These are phyloP conservation scores for Apiotrichum gamsii DNA, from an alignment of 1,284 basidiomycete genomes.

Conservation along the genomic window DNA sequence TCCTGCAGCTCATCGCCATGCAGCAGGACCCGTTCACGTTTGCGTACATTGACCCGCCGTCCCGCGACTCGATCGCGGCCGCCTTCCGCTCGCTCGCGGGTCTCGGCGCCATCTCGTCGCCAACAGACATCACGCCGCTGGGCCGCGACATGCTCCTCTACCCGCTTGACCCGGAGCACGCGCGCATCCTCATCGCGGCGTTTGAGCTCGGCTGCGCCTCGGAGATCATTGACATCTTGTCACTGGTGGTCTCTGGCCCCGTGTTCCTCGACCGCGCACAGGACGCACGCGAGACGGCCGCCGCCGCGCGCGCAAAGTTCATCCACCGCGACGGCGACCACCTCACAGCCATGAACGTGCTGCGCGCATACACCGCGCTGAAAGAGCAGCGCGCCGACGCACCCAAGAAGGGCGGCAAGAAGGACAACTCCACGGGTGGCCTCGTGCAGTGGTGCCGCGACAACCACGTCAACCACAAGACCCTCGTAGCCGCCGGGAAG, in stretches of 20 bases:
- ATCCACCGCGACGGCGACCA: constrained; percentile 82
- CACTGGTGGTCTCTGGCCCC: constrained; percentile 59
- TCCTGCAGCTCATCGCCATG: constrained; percentile 76
- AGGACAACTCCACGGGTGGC: constrained; percentile 34
- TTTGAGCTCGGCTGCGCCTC: constrained; percentile 61
- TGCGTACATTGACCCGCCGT: constrained; percentile 78
- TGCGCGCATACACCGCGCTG: constrained; percentile 61
- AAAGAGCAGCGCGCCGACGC: constrained; percentile 50
- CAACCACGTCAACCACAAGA: constrained; percentile 77
- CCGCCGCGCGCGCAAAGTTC: constrained; percentile 68
- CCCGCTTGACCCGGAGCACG: constrained; percentile 75
- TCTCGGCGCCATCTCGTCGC: constrained; percentile 64
- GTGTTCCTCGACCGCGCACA: constrained; percentile 56
- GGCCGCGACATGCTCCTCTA: constrained; percentile 75
- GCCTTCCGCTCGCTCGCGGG: constrained; percentile 70
- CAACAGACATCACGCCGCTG: constrained; percentile 59
- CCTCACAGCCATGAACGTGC: constrained; percentile 75
- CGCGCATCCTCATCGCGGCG: constrained; percentile 69
- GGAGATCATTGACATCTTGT: constrained; percentile 70
- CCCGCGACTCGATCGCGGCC: constrained; percentile 58
- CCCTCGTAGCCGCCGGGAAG: constrained; percentile 72
- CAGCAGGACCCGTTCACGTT: constrained; percentile 70
- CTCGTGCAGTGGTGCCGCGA: constrained; percentile 71
- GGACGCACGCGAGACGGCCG: constrained; percentile 64
- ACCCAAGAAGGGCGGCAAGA: constrained; percentile 46